Base-by-base conservation (phyloP, 2,329 filamentous ascomycete genomes). In the Penicillium brevicompactum region DNA sequence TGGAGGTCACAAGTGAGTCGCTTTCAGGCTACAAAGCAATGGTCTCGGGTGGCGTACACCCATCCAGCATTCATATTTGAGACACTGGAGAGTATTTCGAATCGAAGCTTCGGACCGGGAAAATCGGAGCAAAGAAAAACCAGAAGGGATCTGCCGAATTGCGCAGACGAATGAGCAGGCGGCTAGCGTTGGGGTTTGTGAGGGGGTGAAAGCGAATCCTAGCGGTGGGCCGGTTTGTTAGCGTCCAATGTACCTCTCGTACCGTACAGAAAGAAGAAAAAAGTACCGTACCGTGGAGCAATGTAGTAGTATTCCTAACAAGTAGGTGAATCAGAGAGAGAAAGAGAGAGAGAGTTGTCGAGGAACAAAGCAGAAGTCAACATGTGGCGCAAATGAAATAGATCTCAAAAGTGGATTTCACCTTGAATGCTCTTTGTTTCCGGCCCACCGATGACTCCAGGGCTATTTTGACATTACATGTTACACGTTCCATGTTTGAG, bases 11-110 rank as follows among this genome's bases (percentile, higher is more conserved):
- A 72, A 65, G 60, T 67, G 62, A 63, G 60, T 61, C 65, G 65
- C 5, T 9, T 63, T 70, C 67, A 68, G 68, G 70, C 72, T 72
- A 73, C 68, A 68, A 69, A 69, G 66, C 64, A 70, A 67, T 69
- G 67, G 64, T 69, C 62, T 66, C 69, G 68, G 70, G 67, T 71
- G 68, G 69, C 58, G 60, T 58, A 66, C 68, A 66, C 70, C 67
- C 61, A 66, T 68, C 64, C 64, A 67, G 59, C 65, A 70, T 69
- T 55, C 72, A 75, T 74, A 66, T 71, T 71, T 63, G 58, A 67
- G 63, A 59, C 45, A 51, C 55, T 56, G 38, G 34, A 49, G 16
- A 34, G 6, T 49, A 18, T 38, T 32, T 32, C 38, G 38, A 41
- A 49, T 53, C 50, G 43, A 50, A 47, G 34, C 34, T 53, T 50